Evolutionary conservation across 345 rosid genomes (phyloP).

Genomic region (Populus pruinosa): DNA sequence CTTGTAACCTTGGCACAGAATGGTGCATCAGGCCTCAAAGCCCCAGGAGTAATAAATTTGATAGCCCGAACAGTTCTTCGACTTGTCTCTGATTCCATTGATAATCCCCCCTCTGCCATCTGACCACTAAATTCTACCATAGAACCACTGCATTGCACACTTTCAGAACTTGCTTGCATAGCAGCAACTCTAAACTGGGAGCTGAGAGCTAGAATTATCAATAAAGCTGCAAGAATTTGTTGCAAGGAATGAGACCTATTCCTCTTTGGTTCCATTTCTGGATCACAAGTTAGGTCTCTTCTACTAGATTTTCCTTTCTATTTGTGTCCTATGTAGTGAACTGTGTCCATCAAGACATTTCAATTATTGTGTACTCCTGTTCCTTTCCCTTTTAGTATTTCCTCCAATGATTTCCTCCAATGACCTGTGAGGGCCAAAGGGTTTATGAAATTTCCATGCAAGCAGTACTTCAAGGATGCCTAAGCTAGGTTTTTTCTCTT

Average conservation of each 20-base stretch:
- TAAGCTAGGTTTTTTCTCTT: too few relatives aligned
- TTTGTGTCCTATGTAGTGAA: not conserved
- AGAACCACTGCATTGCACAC: constrained; percentile 1
- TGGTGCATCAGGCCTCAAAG: constrained; percentile 3
- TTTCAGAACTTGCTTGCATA: not conserved
- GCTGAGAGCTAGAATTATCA: not conserved
- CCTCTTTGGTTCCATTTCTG: not conserved
- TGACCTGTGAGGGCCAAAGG: too few relatives aligned
- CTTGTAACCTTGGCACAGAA: not conserved
- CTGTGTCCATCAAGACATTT: not conserved
- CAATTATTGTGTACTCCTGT: not conserved
- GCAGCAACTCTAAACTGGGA: not conserved
- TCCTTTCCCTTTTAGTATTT: too few relatives aligned
- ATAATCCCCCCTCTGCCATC: constrained; percentile 7
- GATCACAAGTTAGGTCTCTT: not conserved
- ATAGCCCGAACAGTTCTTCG: not conserved
- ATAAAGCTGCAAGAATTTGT: not conserved
- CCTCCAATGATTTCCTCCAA: too few relatives aligned
- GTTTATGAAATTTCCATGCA: too few relatives aligned
- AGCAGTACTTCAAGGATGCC: too few relatives aligned
- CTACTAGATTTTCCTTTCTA: not conserved
- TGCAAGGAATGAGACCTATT: not conserved
- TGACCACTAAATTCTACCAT: constrained; percentile 8
- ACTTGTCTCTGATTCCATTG: constrained; percentile 12
- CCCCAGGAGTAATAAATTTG: constrained; percentile 6